phyloP scores from a whole-genome alignment of 2,329 filamentous ascomycete genomes.

The Teratosphaeria nubilosa region DNA sequence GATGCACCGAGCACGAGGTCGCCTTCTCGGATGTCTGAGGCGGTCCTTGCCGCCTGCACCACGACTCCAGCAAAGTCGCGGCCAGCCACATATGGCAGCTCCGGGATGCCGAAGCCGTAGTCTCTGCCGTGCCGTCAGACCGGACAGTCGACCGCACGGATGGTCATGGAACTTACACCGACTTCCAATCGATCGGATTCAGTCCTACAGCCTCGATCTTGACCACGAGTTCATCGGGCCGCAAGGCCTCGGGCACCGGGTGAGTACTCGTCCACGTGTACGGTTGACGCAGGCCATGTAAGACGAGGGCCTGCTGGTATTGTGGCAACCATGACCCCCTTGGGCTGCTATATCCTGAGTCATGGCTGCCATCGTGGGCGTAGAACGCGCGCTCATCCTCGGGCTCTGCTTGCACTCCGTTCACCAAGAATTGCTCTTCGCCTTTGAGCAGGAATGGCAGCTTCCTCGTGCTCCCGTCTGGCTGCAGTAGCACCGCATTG shows the following conservation, averaged over 20 bases:
- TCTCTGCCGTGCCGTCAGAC: constrained; percentile 10
- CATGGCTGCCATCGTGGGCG: background rate
- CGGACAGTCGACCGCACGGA: background rate
- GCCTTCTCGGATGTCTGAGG: background rate
- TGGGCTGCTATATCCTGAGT: background rate
- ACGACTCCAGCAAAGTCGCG: constrained; percentile 1
- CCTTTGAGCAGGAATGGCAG: background rate
- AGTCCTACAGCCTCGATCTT: constrained; percentile 25
- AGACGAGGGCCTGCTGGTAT: background rate
- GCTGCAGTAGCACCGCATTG: background rate
- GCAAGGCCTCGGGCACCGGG: background rate
- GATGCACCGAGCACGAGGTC: constrained; percentile 20
- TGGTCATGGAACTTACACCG: constrained; percentile 11
- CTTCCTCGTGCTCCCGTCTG: background rate
- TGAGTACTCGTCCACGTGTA: background rate
- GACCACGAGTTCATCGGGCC: constrained; percentile 26
- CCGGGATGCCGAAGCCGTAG: constrained; percentile 33
- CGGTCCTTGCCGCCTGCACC: background rate
- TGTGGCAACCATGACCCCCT: background rate
- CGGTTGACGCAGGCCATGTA: background rate
- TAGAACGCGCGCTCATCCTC: background rate
- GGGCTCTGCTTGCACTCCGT: background rate
- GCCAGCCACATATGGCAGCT: constrained; percentile 22
- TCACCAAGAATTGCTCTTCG: background rate
- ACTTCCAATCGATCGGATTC: constrained; percentile 33